Evolutionary conservation across 2,329 filamentous ascomycete species (phyloP), one percentile per base, ranked within the genome.

Genomic region (Pseudocercospora musae): DNA sequence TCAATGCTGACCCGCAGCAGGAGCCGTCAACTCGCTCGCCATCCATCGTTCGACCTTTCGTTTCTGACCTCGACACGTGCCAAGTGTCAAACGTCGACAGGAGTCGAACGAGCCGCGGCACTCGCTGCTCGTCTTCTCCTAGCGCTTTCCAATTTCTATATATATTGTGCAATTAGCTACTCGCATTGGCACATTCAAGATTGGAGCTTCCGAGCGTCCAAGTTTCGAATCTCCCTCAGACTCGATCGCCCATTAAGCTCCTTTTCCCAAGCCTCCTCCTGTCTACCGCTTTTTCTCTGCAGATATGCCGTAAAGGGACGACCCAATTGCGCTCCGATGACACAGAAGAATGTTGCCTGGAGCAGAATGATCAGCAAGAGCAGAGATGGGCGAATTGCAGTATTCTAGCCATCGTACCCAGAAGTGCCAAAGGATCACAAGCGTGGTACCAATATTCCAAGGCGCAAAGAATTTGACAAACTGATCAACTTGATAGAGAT

Each of bases 401-500:
- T n/a, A n/a, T n/a, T n/a, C n/a, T n/a, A n/a, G n/a, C n/a, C n/a
- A n/a, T 10, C 13, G 31, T 52, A 52, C 48, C 42, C 31, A 80
- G 20, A 88, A 77, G 73, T 92, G 89, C 82, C 84, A 89, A 2
- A 82, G 66, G 75, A 84, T 80, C 1, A 92, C 75, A 1, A 88
- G 31, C 0, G 62, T 53, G 18, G 64, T 63, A 11, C 70, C 74
- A 23, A 84, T 71, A 0, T 84, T 82, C 10, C 80, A 84, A 9
- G 89, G 86, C 15, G 84, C 70, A 18, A 93, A 69, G 72, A 96
- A 95, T 69, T 88, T 88, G 64, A 94, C 79, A 65, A 88, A 88
- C 68, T 96, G 89, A 54, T 87, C 88, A 0, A 86, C 81, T 70
- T 94, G 90, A 72, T 96, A 96, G 7, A 93, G 78, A 72, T 96